These are phyloP conservation scores for Podospora conica DNA, from an alignment of 495 filamentous ascomycete genomes.

Conservation along the genomic window DNA sequence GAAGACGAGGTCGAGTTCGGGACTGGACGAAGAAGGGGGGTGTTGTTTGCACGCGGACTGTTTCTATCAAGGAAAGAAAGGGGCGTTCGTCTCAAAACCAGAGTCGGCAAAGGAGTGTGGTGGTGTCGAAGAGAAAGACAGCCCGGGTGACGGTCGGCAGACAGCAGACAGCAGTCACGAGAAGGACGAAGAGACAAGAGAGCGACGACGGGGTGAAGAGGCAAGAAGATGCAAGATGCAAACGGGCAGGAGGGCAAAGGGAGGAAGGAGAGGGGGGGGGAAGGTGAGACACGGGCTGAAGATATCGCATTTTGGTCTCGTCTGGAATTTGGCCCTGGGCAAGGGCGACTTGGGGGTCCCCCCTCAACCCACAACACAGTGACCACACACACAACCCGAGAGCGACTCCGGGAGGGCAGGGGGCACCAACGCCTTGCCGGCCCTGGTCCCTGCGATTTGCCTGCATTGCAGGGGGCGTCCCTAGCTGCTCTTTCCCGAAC, in stretches of 20 bases:
- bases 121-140: conserved; percentile 2
- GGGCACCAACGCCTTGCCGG: conserved; percentile 16
- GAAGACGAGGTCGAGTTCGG: background rate
- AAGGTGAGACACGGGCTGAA: conserved; percentile 18
- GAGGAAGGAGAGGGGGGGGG: conserved; percentile 13
- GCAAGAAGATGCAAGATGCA: conserved; percentile 10
- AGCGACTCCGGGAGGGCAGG: conserved; percentile 14
- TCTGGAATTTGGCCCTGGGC: conserved; percentile 7
- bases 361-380: background rate
- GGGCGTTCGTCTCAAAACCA: background rate
- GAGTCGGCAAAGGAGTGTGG: background rate
- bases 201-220: conserved; percentile 12
- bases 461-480: background rate
- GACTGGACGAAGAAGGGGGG: too few species aligned
- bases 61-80: background rate
- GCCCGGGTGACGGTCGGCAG: background rate
- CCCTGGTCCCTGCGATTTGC: background rate
- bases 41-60: background rate
- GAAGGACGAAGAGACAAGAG: conserved; percentile 19
- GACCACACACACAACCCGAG: too few species aligned
- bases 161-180: background rate
- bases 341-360: background rate
- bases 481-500: conserved; percentile 21
- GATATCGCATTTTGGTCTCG: conserved; percentile 16
- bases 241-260: conserved; percentile 1